Evolutionary conservation across 2,329 filamentous ascomycete genomes (phyloP).

Genomic region (Colletotrichum magnum): DNA sequence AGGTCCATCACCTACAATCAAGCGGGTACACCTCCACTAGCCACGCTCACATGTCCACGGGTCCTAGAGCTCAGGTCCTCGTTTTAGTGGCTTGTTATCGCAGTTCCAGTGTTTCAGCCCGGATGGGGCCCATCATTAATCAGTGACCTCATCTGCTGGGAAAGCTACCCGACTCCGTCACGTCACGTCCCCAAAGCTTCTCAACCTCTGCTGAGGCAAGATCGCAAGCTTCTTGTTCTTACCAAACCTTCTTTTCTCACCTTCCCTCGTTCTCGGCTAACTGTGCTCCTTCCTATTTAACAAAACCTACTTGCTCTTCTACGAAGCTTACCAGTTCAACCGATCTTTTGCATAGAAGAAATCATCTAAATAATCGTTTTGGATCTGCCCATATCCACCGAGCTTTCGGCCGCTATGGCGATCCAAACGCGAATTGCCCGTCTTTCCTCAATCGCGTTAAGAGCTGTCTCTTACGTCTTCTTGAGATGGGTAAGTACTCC

Average conservation of each 20-base stretch:
- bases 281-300: constrained; percentile 35
- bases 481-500: constrained; percentile 69
- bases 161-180: constrained; percentile 30
- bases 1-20: background rate
- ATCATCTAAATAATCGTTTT: constrained; percentile 47
- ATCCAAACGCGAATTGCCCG: constrained; percentile 51
- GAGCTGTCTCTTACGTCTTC: constrained; percentile 69
- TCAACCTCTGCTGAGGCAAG: constrained; percentile 25
- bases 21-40: constrained; percentile 1
- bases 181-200: constrained; percentile 25
- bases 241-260: constrained; percentile 9
- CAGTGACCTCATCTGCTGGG: constrained; percentile 39
- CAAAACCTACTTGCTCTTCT: background rate
- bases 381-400: constrained; percentile 25
- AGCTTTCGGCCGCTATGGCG: constrained; percentile 45
- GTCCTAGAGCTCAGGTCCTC: background rate
- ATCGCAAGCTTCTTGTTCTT: constrained; percentile 16
- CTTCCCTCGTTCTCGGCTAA: background rate
- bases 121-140: constrained; percentile 34
- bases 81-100: constrained; percentile 32
- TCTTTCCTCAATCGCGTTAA: constrained; percentile 65
- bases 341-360: constrained; percentile 37
- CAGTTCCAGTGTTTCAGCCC: constrained; percentile 32
- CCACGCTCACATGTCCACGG: constrained; percentile 31
- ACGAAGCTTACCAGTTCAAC: background rate